Evolutionary conservation across 192 early-diverging fungal genomes (phyloP), one percentile per base, ranked within the genome.

Genomic region (Gaertneriomyces semiglobifer): DNA sequence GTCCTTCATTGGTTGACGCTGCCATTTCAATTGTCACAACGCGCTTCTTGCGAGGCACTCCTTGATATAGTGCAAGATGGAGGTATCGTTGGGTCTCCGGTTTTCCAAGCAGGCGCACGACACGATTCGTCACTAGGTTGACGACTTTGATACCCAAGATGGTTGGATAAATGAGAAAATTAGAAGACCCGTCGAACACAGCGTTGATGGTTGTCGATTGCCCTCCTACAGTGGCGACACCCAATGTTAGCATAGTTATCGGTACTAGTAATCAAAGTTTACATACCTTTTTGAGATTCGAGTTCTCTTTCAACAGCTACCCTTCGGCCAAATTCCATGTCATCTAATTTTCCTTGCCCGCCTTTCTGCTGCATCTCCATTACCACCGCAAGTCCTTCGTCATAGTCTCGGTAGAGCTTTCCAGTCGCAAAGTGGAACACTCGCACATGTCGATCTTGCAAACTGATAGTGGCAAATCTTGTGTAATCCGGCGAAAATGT

Each of bases 281-380:
- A 33, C 25, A 2, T 0, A 0, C 90, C 81, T 56, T 91, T 92
- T 10, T 59, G 44, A 54, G 80, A 74, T 51, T 88, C 83, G 44
- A 98, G 72, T 71, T 98, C 93, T 51, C 86, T 83, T 53, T 99
- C 96, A 8, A 90, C 79, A 1, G 94, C 94, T 50, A 96, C 60
- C 42, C 96, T 79, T 60, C 94, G 81, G 12, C 96, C 95, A 83
- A 99, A 98, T 71, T 99, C 96, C 95, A 99, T 99, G 62, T 92
- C 92, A 74, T 99, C 96, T 45, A 98, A 69, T 69, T 86, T 86
- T 65, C 88, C 81, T n/a, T 83, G 82, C 18, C 88, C 89, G 12
- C 88, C 90, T 10, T 88, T 89, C 72, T 91, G 88, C 64, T 95
- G 92, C 90, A 93, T 93, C 69, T 94, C 92, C 48, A 83, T 88